Conservation (phyloP, 78 protist species). For the Dictyostelium capitatum region DNA sequence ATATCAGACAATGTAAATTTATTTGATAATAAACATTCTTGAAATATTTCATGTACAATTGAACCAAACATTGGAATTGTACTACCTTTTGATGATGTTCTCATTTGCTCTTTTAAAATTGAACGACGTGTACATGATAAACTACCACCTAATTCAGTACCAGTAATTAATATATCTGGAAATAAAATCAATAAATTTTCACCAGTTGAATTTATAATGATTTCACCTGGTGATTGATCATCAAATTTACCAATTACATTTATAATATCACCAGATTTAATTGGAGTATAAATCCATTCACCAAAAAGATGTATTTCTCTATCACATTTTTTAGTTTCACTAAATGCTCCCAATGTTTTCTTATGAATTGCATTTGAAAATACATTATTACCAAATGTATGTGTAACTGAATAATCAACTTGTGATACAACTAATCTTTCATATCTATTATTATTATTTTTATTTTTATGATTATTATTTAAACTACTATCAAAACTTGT, state of each 20-base stretch:
- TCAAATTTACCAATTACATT: slow-evolving; percentile 70
- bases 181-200: slow-evolving; percentile 44
- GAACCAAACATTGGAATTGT: slow-evolving; percentile 54
- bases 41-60: slow-evolving; percentile 71
- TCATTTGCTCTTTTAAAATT: slow-evolving; percentile 43
- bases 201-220: neutral
- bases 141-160: slow-evolving; percentile 73
- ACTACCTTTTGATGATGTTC: neutral
- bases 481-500: too few relatives aligned
- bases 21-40: slow-evolving; percentile 29
- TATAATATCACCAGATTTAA: slow-evolving; percentile 30
- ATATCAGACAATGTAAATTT: slow-evolving; percentile 2
- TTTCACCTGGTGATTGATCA: neutral
- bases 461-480: neutral
- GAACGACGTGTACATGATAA: slow-evolving; percentile 58
- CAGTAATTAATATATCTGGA: slow-evolving; percentile 67
- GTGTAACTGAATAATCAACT: slow-evolving; percentile 26
- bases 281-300: slow-evolving; percentile 46
- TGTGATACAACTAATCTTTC: slow-evolving; percentile 46
- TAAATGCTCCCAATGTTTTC: slow-evolving; percentile 27
- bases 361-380: slow-evolving; percentile 10
- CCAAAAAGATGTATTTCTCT: slow-evolving; percentile 21
- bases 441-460: neutral
- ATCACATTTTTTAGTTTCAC: slow-evolving; percentile 6
- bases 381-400: neutral